Evolutionary conservation across 371 early-diverging fungal genomes (phyloP), one percentile per base, ranked within the genome.

Genomic region (Dinochytrium kinnereticum): DNA sequence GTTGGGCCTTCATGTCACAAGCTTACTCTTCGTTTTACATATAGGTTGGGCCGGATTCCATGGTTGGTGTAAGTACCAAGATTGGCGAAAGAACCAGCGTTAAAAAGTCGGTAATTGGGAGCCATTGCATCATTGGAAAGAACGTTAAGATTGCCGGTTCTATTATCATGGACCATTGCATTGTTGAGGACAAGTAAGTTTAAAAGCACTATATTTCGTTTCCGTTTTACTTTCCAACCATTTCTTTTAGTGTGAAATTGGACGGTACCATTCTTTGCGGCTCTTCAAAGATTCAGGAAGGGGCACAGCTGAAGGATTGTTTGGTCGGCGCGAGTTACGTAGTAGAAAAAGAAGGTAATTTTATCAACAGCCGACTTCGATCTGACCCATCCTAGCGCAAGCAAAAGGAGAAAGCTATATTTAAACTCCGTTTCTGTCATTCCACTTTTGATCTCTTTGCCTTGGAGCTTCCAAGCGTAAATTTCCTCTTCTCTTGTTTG

Each of bases 121-220:
- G 91, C 21, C 95, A 98, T 80, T 93, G 96, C 78, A 79, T 87
- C 24, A 94, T 98, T 82, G 98, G 98, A 59, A 94, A 92, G 80
- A 93, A 94, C 69, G 96, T 96, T 79, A 97, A 97, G 83, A 93
- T 98, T 75, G 89, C 88, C 67, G 95, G 94, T 79, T 94, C 94
- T 24, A 90, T 98, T 50, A 86, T 98, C 64, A 95, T 96, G 96
- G 98, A 98, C 79, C 88, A 96, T 75, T 93, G 93, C n/a, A 85
- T 91, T 5, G 85, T 96, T 64, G 93, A 90, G 55, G 95, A 96
- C 79, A 86, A 88, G 92, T 94, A 87, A 78, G 85, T 59, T 51
- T 53, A n/a, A n/a, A n/a, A n/a, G n/a, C n/a, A n/a, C n/a, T n/a
- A n/a, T n/a, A n/a, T 21, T 68, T 69, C n/a, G 30, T 61, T 61